Evolutionary conservation across 148 eudicot genomes (phyloP).

Genomic region (Limonium bicolor): DNA sequence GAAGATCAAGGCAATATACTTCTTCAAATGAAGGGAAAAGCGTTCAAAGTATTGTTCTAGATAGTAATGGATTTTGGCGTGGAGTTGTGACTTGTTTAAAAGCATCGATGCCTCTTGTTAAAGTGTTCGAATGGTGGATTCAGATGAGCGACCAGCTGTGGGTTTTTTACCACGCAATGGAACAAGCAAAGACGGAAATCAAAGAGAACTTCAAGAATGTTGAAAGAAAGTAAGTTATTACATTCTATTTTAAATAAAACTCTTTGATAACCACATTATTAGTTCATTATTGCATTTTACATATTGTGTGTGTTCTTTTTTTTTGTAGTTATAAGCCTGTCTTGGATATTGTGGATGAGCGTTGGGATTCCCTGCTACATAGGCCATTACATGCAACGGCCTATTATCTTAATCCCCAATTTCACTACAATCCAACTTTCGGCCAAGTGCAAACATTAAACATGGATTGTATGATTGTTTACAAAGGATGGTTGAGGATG

Average conservation of each 20-base stretch:
- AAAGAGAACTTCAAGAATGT: not conserved
- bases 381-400: not conserved
- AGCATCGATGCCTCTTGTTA: not conserved
- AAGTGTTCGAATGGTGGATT: not conserved
- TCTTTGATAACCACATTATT: not conserved
- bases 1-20: not conserved
- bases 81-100: too few species aligned
- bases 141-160: too few species aligned
- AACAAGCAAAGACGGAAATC: not conserved
- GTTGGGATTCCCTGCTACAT: not conserved
- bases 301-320: not conserved
- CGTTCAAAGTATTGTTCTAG: not conserved
- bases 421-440: not conserved
- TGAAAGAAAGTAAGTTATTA: not conserved
- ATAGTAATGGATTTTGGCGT: not conserved
- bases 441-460: not conserved
- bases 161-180: too few species aligned
- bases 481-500: not conserved
- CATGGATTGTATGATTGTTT: not conserved
- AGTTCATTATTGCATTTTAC: not conserved
- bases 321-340: not conserved
- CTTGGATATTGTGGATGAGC: not conserved
- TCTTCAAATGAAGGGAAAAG: not conserved
- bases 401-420: not conserved
- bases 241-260: not conserved